Evolutionary conservation across 148 eudicot species (phyloP), one percentile per base, ranked within the genome.

Genomic region (Mesembryanthemum crystallinum): DNA sequence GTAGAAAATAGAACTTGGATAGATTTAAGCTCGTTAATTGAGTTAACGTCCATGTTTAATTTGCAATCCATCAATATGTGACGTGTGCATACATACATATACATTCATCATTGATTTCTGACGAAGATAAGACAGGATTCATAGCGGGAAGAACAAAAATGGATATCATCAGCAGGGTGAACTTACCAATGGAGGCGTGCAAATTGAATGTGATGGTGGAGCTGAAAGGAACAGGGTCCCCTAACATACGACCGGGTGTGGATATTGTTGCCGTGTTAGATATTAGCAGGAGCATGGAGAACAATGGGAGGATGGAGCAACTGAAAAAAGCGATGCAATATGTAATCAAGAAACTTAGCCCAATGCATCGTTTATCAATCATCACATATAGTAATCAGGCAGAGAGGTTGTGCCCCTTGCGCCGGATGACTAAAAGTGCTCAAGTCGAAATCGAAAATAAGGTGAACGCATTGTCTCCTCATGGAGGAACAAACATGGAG

Each of bases 201-300:
- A 65, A 74, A 5, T 64, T 64, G 14, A 51, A 52, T 4, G 27
- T 64, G 4, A 52, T 64, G 0, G 27, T 74, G 51, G 71, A 64
- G 49, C 28, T 74, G 21, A 51, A 42, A 13, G 62, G 71, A 66
- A 7, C 71, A 0, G 69, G 11, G 21, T 28, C 0, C 15, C 43
- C 12, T 10, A 43, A 49, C 24, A 0, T n/a, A 0, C 42, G 62
- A 47, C 39, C 33, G 4, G 77, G 77, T 7, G 24, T 78, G 12
- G 80, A 78, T 37, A 20, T 78, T 8, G 76, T 78, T 15, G 15
- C 64, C 25, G 63, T 78, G 11, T 21, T 78, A 0, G 80, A 78
- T 27, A 63, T 78, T 51, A 78, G 76, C 51, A 24, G 35, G 2
- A 78, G 80, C 75, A 78, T 78, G 80, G 1, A 20, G 4, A 43